Base-by-base conservation (phyloP, 768 basidiomycete species). In the Amanita exitialis region DNA sequence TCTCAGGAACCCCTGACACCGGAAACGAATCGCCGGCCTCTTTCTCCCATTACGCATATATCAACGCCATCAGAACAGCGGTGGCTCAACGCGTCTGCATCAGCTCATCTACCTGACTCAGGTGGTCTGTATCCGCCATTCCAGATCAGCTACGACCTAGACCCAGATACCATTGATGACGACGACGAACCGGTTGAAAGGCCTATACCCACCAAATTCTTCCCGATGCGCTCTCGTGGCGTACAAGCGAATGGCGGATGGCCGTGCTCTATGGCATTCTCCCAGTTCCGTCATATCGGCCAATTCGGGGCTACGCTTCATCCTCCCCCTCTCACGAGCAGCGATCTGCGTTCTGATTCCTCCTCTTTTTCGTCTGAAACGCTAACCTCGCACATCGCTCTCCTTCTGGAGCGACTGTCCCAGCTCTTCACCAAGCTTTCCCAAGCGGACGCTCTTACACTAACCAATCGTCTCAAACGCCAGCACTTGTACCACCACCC, bases 381-480 rank as follows among this genome's bases (percentile, higher is more conserved):
- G 0, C 71, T 76, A 3, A 76, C 86, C 20, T 76, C 77, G 12
- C 72, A 73, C 38, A 66, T 88, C 27, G 72, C 80, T 21, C 60
- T 66, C 10, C 66, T 89, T 45, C 62, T 88, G 28, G 83, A 86
- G 36, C 81, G 87, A 52, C 70, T 86, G 43, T 64, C 71, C 21
- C 70, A 74, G 23, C 68, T 98, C 3, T 58, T 74, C 39, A 70
- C 62, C 54, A 69, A 72, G 27, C 73, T 93, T 52, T 70, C 74
- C 23, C 78, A 86, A 55, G 84, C 93, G 1, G 94, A 98, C 57
- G 84, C 94, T 1, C 73, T 85, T 18, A 92, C 90, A 1, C 72
- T 98, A 37, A 90, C 90, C 28, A 88, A 87, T 56, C 83, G 96
- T 23, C 71, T 98, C 23, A 94, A 90, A 66, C 84, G 92, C 51